Percentiles rank a stretch among this genome's conserved stretches.
phyloP scores from a whole-genome alignment of 164 flowering plant genomes.

The Echeveria elegans region DNA sequence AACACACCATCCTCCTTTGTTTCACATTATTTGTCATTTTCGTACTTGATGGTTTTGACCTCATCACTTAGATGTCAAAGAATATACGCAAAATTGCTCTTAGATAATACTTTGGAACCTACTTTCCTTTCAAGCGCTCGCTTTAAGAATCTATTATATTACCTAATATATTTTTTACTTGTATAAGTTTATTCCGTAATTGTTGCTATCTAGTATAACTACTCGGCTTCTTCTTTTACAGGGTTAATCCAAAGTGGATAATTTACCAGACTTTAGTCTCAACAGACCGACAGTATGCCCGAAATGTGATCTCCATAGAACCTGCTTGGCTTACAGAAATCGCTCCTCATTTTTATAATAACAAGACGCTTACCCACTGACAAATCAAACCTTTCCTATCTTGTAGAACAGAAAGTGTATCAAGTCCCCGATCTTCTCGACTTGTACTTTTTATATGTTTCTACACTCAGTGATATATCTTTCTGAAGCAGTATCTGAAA shows the following conservation, averaged over 20 bases:
- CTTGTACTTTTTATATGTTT: too few relatives aligned
- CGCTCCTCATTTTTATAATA: slow-evolving; percentile 73
- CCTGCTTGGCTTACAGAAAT: slow-evolving; percentile 81
- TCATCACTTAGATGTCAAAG: not conserved
- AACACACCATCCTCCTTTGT: slow-evolving; percentile 11
- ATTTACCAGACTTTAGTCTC: slow-evolving; percentile 76
- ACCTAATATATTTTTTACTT: not conserved
- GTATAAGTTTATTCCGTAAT: not conserved
- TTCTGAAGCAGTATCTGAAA: not conserved
- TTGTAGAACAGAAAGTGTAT: not conserved
- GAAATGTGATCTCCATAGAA: slow-evolving; percentile 84
- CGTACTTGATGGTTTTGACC: not conserved
- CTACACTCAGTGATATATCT: not conserved
- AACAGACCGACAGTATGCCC: slow-evolving; percentile 89
- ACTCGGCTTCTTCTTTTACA: slow-evolving; percentile 21
- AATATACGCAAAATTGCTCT: not conserved
- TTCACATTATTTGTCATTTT: not conserved
- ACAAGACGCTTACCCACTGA: slow-evolving; percentile 8
- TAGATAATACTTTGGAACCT: not conserved
- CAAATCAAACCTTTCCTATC: not conserved
- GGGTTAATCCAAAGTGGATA: slow-evolving; percentile 97
- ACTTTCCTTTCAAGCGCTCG: not conserved
- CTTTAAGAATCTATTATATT: not conserved
- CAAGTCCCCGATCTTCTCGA: not conserved
- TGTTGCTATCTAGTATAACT: not conserved